Percentiles rank a stretch among this genome's conserved stretches.
Evolutionary conservation across 495 filamentous ascomycete species (phyloP).

Genomic region (Polyplosphaeria fusca): DNA sequence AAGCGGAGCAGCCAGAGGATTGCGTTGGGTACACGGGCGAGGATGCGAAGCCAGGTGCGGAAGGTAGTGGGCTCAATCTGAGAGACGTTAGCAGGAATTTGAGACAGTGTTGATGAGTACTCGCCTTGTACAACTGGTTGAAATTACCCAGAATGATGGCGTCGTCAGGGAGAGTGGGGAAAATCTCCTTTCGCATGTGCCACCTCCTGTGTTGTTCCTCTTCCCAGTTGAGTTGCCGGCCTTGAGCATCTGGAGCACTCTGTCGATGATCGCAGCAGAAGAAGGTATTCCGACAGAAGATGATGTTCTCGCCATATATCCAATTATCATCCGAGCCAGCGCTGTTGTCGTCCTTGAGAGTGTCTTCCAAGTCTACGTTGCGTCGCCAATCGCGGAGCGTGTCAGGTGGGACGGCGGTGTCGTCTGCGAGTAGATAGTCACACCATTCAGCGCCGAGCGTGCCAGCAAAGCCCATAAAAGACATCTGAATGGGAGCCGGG

Average conservation of each 20-base stretch:
- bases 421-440: conserved; percentile 91
- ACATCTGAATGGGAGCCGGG: conserved; percentile 97
- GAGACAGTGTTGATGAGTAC: conserved; percentile 18
- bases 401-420: conserved; percentile 76
- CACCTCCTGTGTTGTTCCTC: conserved; percentile 81
- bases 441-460: conserved; percentile 98
- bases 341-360: conserved; percentile 64
- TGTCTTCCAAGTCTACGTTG: conserved; percentile 70
- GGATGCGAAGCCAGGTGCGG: conserved; percentile 91
- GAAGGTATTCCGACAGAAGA: conserved; percentile 92
- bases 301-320: conserved; percentile 97
- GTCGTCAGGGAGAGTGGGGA: conserved; percentile 79
- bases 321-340: conserved; percentile 66
- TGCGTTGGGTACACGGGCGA: conserved; percentile 80
- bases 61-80: conserved; percentile 98
- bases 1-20: conserved; percentile 96
- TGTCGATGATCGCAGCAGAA: conserved; percentile 98
- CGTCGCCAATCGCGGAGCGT: conserved; percentile 75
- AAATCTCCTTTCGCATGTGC: conserved; percentile 93
- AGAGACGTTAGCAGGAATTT: background rate
- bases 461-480: conserved; percentile 98
- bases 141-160: conserved; percentile 95
- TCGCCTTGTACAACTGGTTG: conserved; percentile 98
- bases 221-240: conserved; percentile 68
- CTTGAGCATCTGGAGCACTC: conserved; percentile 74